These are phyloP conservation scores for Allomyces javanicus DNA, from an alignment of 192 early-diverging fungal genomes.

Conservation along the genomic window DNA sequence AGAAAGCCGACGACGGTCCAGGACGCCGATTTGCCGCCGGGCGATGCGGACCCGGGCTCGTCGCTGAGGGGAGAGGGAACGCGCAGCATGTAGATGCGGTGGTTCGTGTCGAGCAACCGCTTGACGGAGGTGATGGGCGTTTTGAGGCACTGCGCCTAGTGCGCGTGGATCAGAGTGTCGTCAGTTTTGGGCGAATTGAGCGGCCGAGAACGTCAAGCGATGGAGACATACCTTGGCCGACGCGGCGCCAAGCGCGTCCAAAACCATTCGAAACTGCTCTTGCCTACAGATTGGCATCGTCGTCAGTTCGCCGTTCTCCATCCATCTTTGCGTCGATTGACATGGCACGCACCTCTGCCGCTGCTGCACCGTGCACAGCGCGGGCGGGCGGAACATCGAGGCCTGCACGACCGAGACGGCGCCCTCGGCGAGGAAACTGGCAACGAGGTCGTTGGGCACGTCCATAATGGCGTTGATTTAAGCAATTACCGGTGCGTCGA, in stretches of 20 bases:
- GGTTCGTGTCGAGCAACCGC: background rate
- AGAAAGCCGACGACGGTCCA: background rate
- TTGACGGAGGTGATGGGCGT: background rate
- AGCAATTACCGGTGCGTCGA: too few relatives aligned
- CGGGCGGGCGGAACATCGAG: background rate
- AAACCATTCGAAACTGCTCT: background rate
- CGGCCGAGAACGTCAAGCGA: background rate
- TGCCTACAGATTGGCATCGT: background rate
- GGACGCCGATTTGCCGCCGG: too few relatives aligned
- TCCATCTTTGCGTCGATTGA: background rate
- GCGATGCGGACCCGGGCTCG: too few relatives aligned
- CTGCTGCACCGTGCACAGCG: background rate
- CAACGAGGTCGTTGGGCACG: background rate
- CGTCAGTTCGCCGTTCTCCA: background rate
- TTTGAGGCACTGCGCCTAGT: background rate
- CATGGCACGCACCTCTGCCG: background rate
- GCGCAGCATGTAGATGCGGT: background rate
- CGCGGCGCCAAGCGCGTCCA: background rate
- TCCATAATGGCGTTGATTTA: background rate
- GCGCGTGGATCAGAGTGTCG: background rate
- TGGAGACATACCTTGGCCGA: background rate
- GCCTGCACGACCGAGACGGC: background rate
- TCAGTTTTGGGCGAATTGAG: background rate
- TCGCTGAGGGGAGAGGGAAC: background rate
- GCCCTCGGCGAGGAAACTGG: background rate